These are phyloP conservation scores for Diaporthe aspalathi DNA, from an alignment of 2,329 filamentous ascomycete genomes.

Conservation along the genomic window DNA sequence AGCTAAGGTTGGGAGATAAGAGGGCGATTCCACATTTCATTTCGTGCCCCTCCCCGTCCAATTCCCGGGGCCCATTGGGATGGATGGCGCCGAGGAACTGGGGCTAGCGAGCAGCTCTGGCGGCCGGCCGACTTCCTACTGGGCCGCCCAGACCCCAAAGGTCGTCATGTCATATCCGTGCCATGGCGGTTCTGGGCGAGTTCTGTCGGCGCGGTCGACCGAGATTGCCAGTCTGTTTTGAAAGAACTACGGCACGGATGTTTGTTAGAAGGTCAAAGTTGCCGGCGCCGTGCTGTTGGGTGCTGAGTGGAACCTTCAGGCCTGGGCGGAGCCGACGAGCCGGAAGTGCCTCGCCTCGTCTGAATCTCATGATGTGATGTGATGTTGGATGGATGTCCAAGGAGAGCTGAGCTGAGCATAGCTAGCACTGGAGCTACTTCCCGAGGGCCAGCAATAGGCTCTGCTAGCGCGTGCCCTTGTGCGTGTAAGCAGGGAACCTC, in stretches of 20 bases:
- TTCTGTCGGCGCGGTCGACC: background rate
- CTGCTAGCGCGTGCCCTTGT: background rate
- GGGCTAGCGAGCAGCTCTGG: constrained; percentile 13
- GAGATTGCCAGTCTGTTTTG: background rate
- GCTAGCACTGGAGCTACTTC: background rate
- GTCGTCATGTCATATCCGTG: background rate
- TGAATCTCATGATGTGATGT: background rate
- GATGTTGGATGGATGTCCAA: no score
- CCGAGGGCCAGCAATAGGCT: constrained; percentile 3
- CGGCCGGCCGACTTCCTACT: constrained; percentile 20
- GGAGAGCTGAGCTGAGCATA: background rate
- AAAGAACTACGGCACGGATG: background rate
- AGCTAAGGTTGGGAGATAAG: background rate
- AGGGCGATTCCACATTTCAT: constrained; percentile 25
- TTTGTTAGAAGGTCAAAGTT: background rate
- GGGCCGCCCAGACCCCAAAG: constrained; percentile 7
- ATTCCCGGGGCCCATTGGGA: constrained; percentile 20
- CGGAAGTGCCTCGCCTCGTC: background rate
- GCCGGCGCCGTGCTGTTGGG: background rate
- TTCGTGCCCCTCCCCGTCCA: constrained; percentile 14
- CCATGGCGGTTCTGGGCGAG: constrained; percentile 1
- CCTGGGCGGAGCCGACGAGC: background rate
- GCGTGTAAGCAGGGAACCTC: background rate
- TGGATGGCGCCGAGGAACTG: constrained; percentile 22
- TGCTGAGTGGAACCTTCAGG: background rate